Conservation (phyloP, 257 asterid genomes). For the Fraxinus quadrangulata region DNA sequence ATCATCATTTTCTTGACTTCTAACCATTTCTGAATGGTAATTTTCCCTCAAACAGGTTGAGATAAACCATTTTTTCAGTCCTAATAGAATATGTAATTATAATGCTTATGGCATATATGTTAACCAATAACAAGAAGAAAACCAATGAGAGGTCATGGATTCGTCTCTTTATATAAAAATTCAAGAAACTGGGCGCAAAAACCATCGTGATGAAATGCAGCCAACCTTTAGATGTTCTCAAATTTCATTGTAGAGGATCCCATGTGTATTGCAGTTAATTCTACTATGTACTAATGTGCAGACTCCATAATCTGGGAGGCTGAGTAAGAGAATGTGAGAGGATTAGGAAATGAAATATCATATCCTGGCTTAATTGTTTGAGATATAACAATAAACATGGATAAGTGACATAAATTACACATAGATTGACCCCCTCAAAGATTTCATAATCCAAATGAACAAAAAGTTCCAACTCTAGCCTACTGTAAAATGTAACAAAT, state of each 20-base stretch:
- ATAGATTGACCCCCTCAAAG: neutral
- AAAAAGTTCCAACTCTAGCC: neutral
- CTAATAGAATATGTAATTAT: neutral
- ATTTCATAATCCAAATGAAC: neutral
- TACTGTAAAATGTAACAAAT: neutral
- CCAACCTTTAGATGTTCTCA: neutral
- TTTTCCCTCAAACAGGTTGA: neutral
- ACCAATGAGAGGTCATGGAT: neutral
- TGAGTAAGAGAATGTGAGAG: neutral
- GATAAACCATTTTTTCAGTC: neutral
- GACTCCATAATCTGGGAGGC: neutral
- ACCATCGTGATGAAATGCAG: neutral
- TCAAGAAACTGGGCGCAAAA: constrained; percentile 8
- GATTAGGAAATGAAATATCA: neutral
- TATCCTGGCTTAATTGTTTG: neutral
- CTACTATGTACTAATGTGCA: neutral
- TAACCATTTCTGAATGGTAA: constrained; percentile 11
- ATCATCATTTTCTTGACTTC: constrained; percentile 15
- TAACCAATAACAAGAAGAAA: neutral
- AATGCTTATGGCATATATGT: neutral
- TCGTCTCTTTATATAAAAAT: neutral
- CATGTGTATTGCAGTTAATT: neutral
- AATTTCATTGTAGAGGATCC: neutral
- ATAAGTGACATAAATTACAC: neutral
- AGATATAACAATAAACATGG: neutral